These are phyloP conservation scores for Capronia epimyces DNA, from an alignment of 2,329 filamentous ascomycete species.

Conservation along the genomic window DNA sequence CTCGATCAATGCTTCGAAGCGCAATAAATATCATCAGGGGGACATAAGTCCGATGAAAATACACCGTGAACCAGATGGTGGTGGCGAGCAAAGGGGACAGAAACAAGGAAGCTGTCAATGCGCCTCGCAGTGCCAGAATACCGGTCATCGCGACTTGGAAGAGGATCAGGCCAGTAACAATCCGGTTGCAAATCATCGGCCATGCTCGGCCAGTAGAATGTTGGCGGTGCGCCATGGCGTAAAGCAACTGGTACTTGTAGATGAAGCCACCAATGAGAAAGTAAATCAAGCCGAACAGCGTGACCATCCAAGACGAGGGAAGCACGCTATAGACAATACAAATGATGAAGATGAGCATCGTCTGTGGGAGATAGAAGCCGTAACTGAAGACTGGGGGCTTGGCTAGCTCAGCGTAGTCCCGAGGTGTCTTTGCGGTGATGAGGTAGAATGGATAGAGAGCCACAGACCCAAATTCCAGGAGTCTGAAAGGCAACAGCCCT, in stretches of 20 bases:
- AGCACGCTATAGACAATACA: slow-evolving; percentile 92
- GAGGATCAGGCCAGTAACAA: slow-evolving; percentile 77
- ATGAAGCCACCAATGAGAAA: slow-evolving; percentile 77
- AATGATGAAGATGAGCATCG: slow-evolving; percentile 87
- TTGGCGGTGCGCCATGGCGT: slow-evolving; percentile 96
- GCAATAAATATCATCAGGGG: slow-evolving; percentile 91
- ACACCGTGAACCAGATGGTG: slow-evolving; percentile 85
- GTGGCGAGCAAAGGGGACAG: slow-evolving; percentile 70
- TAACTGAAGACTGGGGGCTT: slow-evolving; percentile 87
- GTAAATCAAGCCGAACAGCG: slow-evolving; percentile 73
- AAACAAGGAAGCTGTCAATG: slow-evolving; percentile 66
- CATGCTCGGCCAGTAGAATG: slow-evolving; percentile 90
- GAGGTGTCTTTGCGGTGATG: slow-evolving; percentile 75
- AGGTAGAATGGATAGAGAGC: slow-evolving; percentile 74
- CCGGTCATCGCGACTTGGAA: slow-evolving; percentile 91
- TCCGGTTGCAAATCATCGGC: slow-evolving; percentile 92
- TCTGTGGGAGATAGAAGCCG: slow-evolving; percentile 89
- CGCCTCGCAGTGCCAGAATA: slow-evolving; percentile 68
- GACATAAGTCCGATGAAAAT: slow-evolving; percentile 73
- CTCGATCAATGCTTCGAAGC: slow-evolving; percentile 70
- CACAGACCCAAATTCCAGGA: slow-evolving; percentile 84
- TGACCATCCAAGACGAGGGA: slow-evolving; percentile 69
- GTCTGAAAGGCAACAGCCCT: slow-evolving; percentile 86
- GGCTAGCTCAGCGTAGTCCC: slow-evolving; percentile 77
- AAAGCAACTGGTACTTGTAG: slow-evolving; percentile 95